Evolutionary conservation across 495 filamentous ascomycete species (phyloP), one percentile per base, ranked within the genome.

Genomic region (Usnea hakonensis): DNA sequence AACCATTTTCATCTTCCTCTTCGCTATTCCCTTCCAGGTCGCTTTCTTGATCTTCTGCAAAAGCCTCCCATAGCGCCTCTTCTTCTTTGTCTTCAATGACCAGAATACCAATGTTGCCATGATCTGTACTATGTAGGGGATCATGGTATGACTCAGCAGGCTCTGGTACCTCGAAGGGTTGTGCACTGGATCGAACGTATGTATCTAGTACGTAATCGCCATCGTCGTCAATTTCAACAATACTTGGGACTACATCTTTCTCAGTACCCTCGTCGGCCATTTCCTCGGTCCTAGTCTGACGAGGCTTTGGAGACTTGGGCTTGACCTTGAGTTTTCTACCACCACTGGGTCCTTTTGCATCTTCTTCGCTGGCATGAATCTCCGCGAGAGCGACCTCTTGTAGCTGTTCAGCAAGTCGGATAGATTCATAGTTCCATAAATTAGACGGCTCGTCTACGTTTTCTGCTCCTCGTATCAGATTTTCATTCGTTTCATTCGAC

Each of bases 171-270:
- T 10, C 28, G 35, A 13, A 16, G 13, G 54, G 55, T 33, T 54
- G 40, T 23, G 33, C 37, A 43, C 5, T 26, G 26, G 54, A 58
- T 28, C 43, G 44, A 23, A 87, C 75, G 66, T 85, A 88, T 11
- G 79, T 84, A 66, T 88, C 85, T 69, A 85, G 84, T 53, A 86
- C 82, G 68, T 82, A 88, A 50, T 83, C 80, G n/a, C 65, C 72
- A 13, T 85, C 83, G 40, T 71, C 74, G 19, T 78, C 74, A 11
- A 68, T 17, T 21, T 26, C 21, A 38, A 55, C 46, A 21, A 9
- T 35, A 57, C 63, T 40, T 40, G 40, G 70, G 26, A 72, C 71
- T 7, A 70, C 64, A 32, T 75, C 67, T 63, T 71, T 69, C 53
- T 64, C 63, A 61, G 63, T 57, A 16, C 56, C 63, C 50, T 68